Evolutionary conservation across 2,329 filamentous ascomycete genomes (phyloP), one percentile per base, ranked within the genome.

Genomic region (Hirsutella minnesotensis): DNA sequence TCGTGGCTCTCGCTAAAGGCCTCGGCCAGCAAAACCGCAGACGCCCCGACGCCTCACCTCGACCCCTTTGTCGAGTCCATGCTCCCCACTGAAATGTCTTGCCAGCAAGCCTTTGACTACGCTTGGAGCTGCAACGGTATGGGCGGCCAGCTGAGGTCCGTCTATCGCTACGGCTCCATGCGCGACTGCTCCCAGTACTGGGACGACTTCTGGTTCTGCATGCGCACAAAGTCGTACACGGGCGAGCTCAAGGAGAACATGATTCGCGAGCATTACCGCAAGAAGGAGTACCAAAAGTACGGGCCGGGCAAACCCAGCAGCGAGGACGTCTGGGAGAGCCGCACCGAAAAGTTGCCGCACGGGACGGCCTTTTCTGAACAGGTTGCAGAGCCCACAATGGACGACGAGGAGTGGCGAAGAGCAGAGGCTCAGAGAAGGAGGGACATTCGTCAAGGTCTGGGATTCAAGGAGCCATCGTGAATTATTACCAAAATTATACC

Each of bases 151-250:
- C 95, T 89, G 71, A 88, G 85, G 55, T 80, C 87, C 55, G 75
- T 96, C 31, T 98, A 96, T 70, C 83, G 92, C 33, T 82, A 87
- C 58, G 92, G 92, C 47, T 67, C 71, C 35, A 68, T 94, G 55
- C 77, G 82, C 37, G 73, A 76, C 3, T 98, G 92, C 70, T 77
- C 72, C 47, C 83, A 94, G 51, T 81, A 88, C 49, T 95, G 90
- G 88, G 76, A 82, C 47, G 86, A 95, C 62, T 96, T 95, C 64
- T 94, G 89, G 85, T 90, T 95, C 67, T 98, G 92, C 70, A 95
- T 96, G 89, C 81, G 86, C 49, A 81, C 80, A 31, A 80, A 83
- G 54, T 72, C 73, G 2, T 79, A 79, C 55, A 62, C 71, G 1
- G 73, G 76, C 20, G 64, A 71, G 36, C 66, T 78, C 51, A 77